Evolutionary conservation across 129 eudicot genomes (phyloP).

Genomic region (Artemisia annua): DNA sequence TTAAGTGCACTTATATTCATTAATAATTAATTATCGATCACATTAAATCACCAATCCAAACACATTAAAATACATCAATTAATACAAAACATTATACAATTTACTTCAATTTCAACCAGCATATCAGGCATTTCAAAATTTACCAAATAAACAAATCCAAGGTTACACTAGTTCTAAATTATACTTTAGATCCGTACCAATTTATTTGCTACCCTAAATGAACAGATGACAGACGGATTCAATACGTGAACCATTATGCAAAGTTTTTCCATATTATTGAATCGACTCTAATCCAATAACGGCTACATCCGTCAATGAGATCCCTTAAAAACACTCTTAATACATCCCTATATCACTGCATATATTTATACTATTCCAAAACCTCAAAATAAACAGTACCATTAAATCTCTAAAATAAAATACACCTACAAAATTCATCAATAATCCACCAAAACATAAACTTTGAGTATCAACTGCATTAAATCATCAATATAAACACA

Average conservation of each 20-base stretch:
- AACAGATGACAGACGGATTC: not conserved
- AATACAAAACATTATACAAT: too few species aligned
- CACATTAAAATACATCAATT: too few species aligned
- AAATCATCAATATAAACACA: too few species aligned
- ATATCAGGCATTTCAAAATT: too few species aligned
- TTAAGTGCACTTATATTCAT: not conserved
- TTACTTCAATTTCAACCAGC: too few species aligned
- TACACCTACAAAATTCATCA: not conserved
- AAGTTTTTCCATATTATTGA: not conserved
- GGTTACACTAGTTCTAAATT: too few species aligned
- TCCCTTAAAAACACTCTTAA: not conserved
- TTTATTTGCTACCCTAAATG: not conserved
- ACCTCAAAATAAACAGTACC: constrained; percentile 11
- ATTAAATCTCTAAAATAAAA: not conserved
- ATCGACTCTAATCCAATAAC: not conserved
- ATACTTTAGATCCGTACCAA: too few species aligned
- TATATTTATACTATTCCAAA: not conserved
- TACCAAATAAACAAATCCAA: too few species aligned
- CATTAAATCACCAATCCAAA: not conserved
- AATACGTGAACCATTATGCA: not conserved
- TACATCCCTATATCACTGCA: not conserved
- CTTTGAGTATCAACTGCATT: not conserved
- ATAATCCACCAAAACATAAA: not conserved
- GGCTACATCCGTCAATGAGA: not conserved
- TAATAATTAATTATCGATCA: not conserved